Base-by-base conservation (phyloP, 768 basidiomycete genomes). In the Leccinum pellstonianum region DNA sequence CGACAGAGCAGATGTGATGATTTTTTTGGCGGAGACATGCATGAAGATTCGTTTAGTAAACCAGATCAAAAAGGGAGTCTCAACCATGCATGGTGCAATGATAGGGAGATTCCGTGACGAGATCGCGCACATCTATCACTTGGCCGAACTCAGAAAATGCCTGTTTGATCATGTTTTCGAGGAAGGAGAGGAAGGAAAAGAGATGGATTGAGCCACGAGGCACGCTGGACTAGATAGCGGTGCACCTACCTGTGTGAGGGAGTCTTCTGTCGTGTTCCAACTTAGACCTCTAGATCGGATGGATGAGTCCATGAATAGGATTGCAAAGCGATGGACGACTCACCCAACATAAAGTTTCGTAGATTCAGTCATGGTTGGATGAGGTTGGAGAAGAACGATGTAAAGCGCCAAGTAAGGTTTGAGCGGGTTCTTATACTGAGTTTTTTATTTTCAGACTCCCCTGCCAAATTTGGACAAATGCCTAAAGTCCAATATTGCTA, bases 61-160 rank as follows among this genome's bases (percentile, higher is more conserved):
- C 61, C 58, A 66, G 61, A 29, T 55, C 52, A 60, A 27, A 58
- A 47, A 63, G 55, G 63, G 65, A 63, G 53, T 65, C 73, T 72
- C 68, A n/a, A 52, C 72, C 69, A 71, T 69, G 71, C 71, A 60
- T 54, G 55, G 71, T 69, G 65, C 66, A 49, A 66, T 64, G 72
- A 73, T 54, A 61, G 65, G 62, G 62, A 64, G 72, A 74, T 57
- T 65, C 66, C 68, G 29, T 58, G 64, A 64, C 64, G 61, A 63
- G 66, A 72, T 65, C 62, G 78, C 83, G 72, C 73, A 84, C 83
- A 79, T 84, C 83, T 61, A 73, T 53, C 64, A 84, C 76, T 38
- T 74, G 56, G 60, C 83, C 83, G 67, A 65, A 80, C 12, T 70
- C 51, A 43, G 67, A 61, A 75, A 84, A 84, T 5, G 77, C 76